phyloP scores from a whole-genome alignment of 2,329 filamentous ascomycete species.

The Aspergillus cejpii region DNA sequence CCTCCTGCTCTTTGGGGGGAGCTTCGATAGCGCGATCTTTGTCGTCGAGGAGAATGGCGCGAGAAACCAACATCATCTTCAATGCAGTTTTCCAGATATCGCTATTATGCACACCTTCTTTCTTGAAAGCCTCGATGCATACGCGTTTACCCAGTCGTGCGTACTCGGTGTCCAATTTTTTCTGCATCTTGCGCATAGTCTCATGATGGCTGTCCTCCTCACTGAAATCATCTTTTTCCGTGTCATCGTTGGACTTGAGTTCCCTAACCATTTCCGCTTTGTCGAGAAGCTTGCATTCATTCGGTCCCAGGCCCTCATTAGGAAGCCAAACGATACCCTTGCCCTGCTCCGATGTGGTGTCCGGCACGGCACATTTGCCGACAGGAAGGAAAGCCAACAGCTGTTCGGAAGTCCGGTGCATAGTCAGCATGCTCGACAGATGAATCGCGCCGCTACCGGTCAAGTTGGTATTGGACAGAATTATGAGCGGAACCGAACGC shows the following conservation, averaged over 20 bases:
- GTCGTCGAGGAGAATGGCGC: slow-evolving; percentile 29
- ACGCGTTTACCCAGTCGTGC: slow-evolving; percentile 25
- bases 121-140: slow-evolving; percentile 24
- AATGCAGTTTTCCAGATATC: slow-evolving; percentile 26
- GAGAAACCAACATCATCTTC: slow-evolving; percentile 24
- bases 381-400: slow-evolving; percentile 27
- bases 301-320: slow-evolving; percentile 16
- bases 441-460: slow-evolving; percentile 24
- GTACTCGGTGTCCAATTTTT: slow-evolving; percentile 21
- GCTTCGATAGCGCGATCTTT: slow-evolving; percentile 12
- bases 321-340: slow-evolving; percentile 29
- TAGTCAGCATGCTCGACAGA: slow-evolving; percentile 25
- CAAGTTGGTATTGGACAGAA: slow-evolving; percentile 22
- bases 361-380: slow-evolving; percentile 22
- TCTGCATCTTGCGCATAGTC: slow-evolving; percentile 20
- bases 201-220: slow-evolving; percentile 3
- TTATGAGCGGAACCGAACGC: slow-evolving; percentile 32
- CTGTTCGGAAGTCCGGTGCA: slow-evolving; percentile 24
- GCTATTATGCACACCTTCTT: slow-evolving; percentile 19
- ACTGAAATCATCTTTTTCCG: slow-evolving; percentile 6
- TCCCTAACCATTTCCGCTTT: slow-evolving; percentile 13
- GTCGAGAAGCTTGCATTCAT: slow-evolving; percentile 20
- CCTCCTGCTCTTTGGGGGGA: background rate
- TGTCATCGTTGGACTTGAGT: slow-evolving; percentile 6
- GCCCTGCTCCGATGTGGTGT: slow-evolving; percentile 6